Evolutionary conservation across 106 monocot genomes (phyloP), one percentile per base, ranked within the genome.

Genomic region (Posidonia australis): DNA sequence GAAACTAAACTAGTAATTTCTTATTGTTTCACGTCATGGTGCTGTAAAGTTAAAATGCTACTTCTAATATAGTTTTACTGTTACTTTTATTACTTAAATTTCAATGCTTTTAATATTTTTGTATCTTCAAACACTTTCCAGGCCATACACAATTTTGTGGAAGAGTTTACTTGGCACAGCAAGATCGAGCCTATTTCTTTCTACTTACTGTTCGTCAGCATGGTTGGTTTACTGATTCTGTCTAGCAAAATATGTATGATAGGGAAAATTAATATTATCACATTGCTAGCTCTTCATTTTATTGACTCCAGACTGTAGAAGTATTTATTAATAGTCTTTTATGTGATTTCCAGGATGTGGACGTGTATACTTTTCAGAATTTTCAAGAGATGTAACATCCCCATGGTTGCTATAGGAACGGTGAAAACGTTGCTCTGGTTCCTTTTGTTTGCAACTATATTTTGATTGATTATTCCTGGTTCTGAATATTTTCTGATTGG

Each of bases 161-260:
- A 98, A 90, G 77, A 87, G 68, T 73, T 72, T 98, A 70, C 45
- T 90, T 71, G 96, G 96, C 25, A 83, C 76, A 53, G 87, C 87
- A 67, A 84, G 89, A 81, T 98, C 96, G 51, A 98, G 96, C 70
- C 69, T 87, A 52, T 98, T 98, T 74, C 96, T 98, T 75, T 90
- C 96, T 18, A 52, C 77, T 30, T 98, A 84, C 53, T 90, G 90
- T 73, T 70, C 96, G 18, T 98, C 96, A 65, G 87, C 96, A 44
- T 98, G 96, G 96, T 98, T 77, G 77, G 84, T 71, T 73, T 19
- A 65, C 24, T 45, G 18, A 45, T 63, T 24, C 6, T 5, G 22
- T 21, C 13, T 63, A 7, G 36, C 36, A 4, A 36, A 36, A 36
- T 36, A 36, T 7, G 36, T 36, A 36, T n/a, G n/a, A 36, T 7